Evolutionary conservation across 192 early-diverging fungal genomes (phyloP).

Genomic region (Podila epigama): DNA sequence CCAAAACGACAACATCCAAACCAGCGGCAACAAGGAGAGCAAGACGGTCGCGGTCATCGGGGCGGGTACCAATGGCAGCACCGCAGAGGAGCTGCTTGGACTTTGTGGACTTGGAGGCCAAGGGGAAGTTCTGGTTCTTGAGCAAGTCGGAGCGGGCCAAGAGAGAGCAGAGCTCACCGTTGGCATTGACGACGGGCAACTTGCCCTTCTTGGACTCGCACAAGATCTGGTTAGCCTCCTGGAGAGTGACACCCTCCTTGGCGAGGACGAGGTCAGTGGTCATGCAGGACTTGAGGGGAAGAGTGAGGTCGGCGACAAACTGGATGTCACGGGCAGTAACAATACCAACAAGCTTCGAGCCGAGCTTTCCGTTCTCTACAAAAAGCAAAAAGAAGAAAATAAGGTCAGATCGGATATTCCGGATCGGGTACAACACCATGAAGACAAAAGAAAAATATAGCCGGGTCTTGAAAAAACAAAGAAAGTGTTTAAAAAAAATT

Average conservation of each 20-base stretch:
- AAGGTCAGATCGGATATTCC: conserved; percentile 2
- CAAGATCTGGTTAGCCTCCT: conserved; percentile 90
- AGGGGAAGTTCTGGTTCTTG: conserved; percentile 96
- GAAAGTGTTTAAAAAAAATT: conserved; percentile 1
- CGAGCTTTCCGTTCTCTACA: conserved; percentile 81
- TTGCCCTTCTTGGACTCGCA: conserved; percentile 94
- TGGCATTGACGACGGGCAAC: conserved; percentile 90
- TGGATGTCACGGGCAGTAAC: conserved; percentile 98
- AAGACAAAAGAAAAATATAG: no score
- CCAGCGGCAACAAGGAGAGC: conserved; percentile 89
- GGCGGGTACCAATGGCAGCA: conserved; percentile 92
- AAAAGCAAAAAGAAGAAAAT: not conserved
- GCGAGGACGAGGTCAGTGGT: conserved; percentile 89
- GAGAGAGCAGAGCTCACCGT: conserved; percentile 86
- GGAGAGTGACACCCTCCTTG: conserved; percentile 85
- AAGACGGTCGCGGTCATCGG: conserved; percentile 86
- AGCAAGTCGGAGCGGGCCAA: conserved; percentile 94
- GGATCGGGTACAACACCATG: no score
- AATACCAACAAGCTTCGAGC: conserved; percentile 92
- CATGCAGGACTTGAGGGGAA: conserved; percentile 83
- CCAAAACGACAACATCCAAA: conserved; percentile 95
- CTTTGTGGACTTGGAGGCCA: conserved; percentile 81
- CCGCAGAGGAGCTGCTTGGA: conserved; percentile 94
- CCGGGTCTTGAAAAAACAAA: not conserved
- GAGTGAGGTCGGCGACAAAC: conserved; percentile 77